Percentiles rank a stretch among this genome's conserved stretches.
These are phyloP conservation scores for Geum urbanum DNA, from an alignment of 306 rosid genomes.

Conservation along the genomic window DNA sequence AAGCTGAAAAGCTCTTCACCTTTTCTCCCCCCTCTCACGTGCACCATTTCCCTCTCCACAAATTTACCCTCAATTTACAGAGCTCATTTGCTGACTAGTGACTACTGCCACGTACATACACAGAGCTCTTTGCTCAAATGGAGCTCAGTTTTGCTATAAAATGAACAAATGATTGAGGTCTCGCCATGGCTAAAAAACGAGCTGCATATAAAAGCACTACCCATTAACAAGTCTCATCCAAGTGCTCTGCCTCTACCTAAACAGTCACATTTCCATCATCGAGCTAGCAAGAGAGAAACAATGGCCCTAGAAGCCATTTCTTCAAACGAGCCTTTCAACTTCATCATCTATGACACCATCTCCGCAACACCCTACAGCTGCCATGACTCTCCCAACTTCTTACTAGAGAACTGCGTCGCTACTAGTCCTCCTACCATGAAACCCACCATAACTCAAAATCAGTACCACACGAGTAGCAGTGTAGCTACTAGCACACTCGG, in stretches of 20 bases:
- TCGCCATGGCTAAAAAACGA: background rate
- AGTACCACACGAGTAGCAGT: background rate
- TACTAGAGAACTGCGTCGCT: background rate
- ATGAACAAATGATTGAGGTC: constrained; percentile 18
- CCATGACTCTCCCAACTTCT: constrained; percentile 34
- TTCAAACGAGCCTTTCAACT: constrained; percentile 61
- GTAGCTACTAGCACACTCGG: background rate
- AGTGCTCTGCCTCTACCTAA: background rate
- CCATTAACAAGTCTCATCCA: background rate
- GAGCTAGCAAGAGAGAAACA: constrained; percentile 1
- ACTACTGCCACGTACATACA: background rate
- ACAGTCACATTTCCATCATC: background rate
- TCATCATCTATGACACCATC: constrained; percentile 74
- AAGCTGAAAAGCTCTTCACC: constrained; percentile 49
- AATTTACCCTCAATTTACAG: constrained; percentile 10
- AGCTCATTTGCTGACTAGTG: background rate
- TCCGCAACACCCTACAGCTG: constrained; percentile 55
- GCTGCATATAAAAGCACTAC: background rate
- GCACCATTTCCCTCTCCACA: constrained; percentile 35
- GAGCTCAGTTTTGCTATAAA: constrained; percentile 34
- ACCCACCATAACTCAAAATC: background rate
- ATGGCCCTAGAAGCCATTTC: constrained; percentile 70
- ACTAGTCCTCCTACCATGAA: background rate
- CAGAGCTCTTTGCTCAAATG: background rate
- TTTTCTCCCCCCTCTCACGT: constrained; percentile 63